These are phyloP conservation scores for Podila epigama DNA, from an alignment of 192 early-diverging fungal species.

Conservation along the genomic window DNA sequence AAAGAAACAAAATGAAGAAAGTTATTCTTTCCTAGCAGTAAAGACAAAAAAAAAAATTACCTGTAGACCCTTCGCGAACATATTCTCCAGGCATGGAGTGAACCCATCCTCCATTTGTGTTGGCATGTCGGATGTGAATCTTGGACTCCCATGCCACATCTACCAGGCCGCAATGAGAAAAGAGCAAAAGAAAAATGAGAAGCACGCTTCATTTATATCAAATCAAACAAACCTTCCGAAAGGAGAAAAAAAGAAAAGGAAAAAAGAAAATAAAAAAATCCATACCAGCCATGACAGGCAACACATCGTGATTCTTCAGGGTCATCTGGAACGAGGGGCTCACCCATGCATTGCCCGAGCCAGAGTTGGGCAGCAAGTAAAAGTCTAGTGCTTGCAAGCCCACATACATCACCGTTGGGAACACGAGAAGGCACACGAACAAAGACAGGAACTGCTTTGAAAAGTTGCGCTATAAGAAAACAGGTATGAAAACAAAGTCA, in stretches of 20 bases:
- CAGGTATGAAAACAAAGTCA: neutral
- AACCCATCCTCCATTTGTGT: conserved; percentile 77
- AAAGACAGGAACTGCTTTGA: conserved; percentile 82
- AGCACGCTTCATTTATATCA: too few relatives aligned
- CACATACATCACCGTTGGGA: conserved; percentile 83
- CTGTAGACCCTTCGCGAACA: conserved; percentile 71
- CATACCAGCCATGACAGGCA: conserved; percentile 63
- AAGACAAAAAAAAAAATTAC: conserved; percentile 52
- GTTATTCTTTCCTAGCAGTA: too few relatives aligned
- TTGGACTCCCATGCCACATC: conserved; percentile 72
- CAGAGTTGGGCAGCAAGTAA: conserved; percentile 72
- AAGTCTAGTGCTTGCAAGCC: conserved; percentile 91
- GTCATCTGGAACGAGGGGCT: conserved; percentile 87
- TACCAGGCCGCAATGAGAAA: conserved; percentile 21
- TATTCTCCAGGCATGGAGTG: conserved; percentile 74
- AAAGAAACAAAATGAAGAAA: too few relatives aligned
- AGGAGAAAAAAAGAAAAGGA: too few relatives aligned
- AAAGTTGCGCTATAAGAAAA: conserved; percentile 29
- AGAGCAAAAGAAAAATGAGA: neutral
- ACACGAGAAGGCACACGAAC: conserved; percentile 78
- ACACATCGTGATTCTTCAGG: conserved; percentile 70
- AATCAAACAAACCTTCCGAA: too few relatives aligned
- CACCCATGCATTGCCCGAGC: conserved; percentile 94
- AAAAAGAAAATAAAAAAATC: conserved; percentile 1
- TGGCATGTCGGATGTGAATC: conserved; percentile 72